Conservation (phyloP, 495 filamentous ascomycete species). For the Neurospora sp. region DNA sequence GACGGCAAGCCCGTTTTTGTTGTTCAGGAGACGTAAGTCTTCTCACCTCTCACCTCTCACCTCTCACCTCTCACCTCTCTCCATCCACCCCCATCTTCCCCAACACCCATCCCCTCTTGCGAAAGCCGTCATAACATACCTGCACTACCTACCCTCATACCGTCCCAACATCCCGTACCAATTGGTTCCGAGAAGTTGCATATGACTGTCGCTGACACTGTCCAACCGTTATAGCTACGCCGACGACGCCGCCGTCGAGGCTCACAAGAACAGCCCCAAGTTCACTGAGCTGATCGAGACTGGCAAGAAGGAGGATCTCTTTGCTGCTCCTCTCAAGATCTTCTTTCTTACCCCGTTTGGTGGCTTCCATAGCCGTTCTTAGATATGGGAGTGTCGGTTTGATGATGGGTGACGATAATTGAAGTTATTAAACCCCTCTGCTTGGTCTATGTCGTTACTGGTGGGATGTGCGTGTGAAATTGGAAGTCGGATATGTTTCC, state of each 20-base stretch:
- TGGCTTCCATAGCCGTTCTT: slow-evolving; percentile 4
- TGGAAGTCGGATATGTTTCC: not conserved
- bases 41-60: not conserved
- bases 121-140: not conserved
- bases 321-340: slow-evolving; percentile 8
- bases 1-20: slow-evolving; percentile 11
- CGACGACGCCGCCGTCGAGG: slow-evolving; percentile 13
- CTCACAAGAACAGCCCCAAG: slow-evolving; percentile 13
- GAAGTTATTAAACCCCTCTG: not conserved
- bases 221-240: slow-evolving; percentile 6
- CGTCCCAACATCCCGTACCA: not conserved
- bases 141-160: not conserved
- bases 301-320: slow-evolving; percentile 10
- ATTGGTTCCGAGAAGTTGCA: not conserved
- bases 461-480: not conserved
- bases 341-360: slow-evolving; percentile 7
- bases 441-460: not conserved
- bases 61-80: not conserved
- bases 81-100: not conserved
- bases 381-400: not conserved
- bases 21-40: slow-evolving; percentile 15
- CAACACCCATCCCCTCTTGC: not conserved
- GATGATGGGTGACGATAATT: not conserved
- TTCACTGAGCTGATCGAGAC: slow-evolving; percentile 7
- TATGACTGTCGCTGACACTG: too few relatives aligned